Conservation (phyloP, 768 basidiomycete genomes). For the Sporobolomyces pararoseus region DNA sequence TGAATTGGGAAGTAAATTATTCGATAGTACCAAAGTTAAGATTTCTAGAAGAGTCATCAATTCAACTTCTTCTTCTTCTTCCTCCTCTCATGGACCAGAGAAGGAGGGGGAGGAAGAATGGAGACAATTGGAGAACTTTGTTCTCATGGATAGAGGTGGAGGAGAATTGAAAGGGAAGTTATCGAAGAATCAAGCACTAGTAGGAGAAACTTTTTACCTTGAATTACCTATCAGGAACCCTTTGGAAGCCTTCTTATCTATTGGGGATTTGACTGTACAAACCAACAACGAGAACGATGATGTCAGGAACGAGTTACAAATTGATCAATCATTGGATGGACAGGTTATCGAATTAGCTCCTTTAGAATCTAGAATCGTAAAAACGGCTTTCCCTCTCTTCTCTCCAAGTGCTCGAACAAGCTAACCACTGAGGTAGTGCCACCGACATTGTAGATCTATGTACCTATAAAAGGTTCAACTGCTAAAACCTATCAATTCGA, state of each 20-base stretch:
- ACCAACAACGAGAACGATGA: neutral
- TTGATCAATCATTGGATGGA: constrained; percentile 55
- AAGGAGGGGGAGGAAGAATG: constrained; percentile 50
- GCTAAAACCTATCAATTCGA: constrained; percentile 16
- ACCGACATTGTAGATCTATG: constrained; percentile 25
- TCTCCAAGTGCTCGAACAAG: too few relatives aligned
- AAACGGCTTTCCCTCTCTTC: neutral
- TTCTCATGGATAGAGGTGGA: constrained; percentile 57
- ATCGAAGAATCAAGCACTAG: constrained; percentile 35
- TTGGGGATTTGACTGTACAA: constrained; percentile 40
- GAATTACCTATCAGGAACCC: constrained; percentile 49
- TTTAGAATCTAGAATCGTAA: constrained; percentile 17
- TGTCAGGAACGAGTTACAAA: constrained; percentile 46
- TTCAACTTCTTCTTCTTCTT: too few relatives aligned
- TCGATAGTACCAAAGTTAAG: constrained; percentile 58
- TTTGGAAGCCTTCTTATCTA: constrained; percentile 47
- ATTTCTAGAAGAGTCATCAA: constrained; percentile 54
- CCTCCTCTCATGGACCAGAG: too few relatives aligned
- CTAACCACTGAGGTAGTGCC: neutral
- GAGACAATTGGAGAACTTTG: constrained; percentile 61
- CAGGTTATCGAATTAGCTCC: constrained; percentile 50
- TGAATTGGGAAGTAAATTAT: constrained; percentile 65
- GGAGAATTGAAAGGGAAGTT: constrained; percentile 22
- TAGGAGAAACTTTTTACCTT: constrained; percentile 47
- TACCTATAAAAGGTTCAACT: constrained; percentile 13